Base-by-base conservation (phyloP, 2,329 filamentous ascomycete species). In the Aspergillus uvarum region DNA sequence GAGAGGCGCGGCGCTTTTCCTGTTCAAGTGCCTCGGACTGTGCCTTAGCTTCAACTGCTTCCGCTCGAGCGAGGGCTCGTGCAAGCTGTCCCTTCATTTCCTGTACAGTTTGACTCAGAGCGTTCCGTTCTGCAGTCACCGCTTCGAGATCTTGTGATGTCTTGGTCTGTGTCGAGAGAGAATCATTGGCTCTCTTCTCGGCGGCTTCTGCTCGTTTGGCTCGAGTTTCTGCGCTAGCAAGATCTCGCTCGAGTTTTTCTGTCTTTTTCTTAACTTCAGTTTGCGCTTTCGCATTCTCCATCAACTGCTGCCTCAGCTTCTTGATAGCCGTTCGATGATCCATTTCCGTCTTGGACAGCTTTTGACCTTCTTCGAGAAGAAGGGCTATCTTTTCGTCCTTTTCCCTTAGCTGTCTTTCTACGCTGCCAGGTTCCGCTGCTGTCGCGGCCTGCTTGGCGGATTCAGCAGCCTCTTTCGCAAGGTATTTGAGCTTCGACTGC, bases 321-420 rank as follows among this genome's bases (percentile, higher is more conserved):
- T 95, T 96, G 68, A 98, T 90, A 4, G 89, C 88, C 5, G 86
- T 86, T 62, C 94, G 83, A 64, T 96, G 88, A 70, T 92, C 92
- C 75, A 97, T 85, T 73, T 99, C 95, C 0, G 86, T 90, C 67
- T 89, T 90, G 1, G 92, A 93, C 8, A 98, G 82, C 66, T 89
- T 92, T 68, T 95, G 90, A 0, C 96, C 95, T 78, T 99, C 95
- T 67, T 96, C 89, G 82, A 99, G 90, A 12, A 99, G 80, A 51
- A 93, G 80, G 2, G 93, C 91, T 68, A 98, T 96, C 72, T 91
- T 91, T 68, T 94, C 88, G 68, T 98, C 93, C 71, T 92, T 96
- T 69, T 96, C 92, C 1, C 91, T 90, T 14, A 98, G 75, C 70
- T 90, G 92, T 73, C 89, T 91, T 65, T 96, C 90, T 1, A 82